phyloP scores from a whole-genome alignment of 164 flowering plant genomes.

The Saururus chinensis region DNA sequence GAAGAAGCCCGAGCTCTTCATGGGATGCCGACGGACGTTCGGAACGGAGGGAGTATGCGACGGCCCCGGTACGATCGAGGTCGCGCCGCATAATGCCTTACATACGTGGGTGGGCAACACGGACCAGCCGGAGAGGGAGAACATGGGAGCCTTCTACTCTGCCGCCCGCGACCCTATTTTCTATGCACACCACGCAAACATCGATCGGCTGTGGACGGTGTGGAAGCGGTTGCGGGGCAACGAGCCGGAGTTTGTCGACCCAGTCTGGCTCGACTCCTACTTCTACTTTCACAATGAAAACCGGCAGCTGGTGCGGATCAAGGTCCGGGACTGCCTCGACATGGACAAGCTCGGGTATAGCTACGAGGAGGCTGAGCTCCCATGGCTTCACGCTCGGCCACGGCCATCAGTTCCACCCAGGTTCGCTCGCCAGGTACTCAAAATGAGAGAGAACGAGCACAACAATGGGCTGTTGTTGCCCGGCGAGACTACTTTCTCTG shows the following conservation, averaged over 20 bases:
- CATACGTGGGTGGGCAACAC: conserved; percentile 20
- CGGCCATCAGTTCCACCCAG: conserved; percentile 17
- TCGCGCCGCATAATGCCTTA: conserved; percentile 19
- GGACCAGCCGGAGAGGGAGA: conserved; percentile 15
- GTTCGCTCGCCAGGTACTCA: conserved; percentile 14
- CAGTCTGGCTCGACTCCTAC: conserved; percentile 18
- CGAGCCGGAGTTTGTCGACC: conserved; percentile 8
- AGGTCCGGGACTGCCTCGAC: conserved; percentile 13
- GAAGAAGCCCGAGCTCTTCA: conserved; percentile 19
- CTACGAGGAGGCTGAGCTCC: conserved; percentile 10
- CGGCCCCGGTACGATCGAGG: conserved; percentile 20
- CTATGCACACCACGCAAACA: conserved; percentile 20
- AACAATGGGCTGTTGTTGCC: not conserved
- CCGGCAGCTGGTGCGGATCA: conserved; percentile 13
- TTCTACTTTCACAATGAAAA: conserved; percentile 21
- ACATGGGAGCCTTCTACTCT: conserved; percentile 18
- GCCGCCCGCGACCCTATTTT: conserved; percentile 22
- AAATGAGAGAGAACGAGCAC: conserved; percentile 6
- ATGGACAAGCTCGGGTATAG: conserved; percentile 14
- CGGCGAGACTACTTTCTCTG: not conserved
- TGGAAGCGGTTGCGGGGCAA: conserved; percentile 10
- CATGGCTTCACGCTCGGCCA: conserved; percentile 22
- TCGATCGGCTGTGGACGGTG: conserved; percentile 20
- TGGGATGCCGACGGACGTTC: conserved; percentile 13
- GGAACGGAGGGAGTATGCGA: conserved; percentile 17